Conservation (phyloP, 306 rosid species). For the Prunus mira region DNA sequence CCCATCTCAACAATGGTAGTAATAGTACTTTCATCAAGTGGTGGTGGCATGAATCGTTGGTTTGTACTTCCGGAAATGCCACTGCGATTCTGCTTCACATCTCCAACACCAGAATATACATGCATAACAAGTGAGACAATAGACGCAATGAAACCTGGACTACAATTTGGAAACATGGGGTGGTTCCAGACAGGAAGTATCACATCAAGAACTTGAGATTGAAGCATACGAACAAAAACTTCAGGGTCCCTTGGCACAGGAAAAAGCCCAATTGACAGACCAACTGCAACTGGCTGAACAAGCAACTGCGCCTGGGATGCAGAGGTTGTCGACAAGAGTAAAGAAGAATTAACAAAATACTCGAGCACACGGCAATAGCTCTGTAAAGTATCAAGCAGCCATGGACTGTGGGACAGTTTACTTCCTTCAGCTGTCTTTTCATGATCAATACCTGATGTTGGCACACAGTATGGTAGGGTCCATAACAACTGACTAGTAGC, state of each 20-base stretch:
- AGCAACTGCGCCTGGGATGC: conserved; percentile 89
- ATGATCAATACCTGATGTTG: conserved; percentile 50
- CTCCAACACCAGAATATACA: conserved; percentile 96
- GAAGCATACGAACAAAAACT: conserved; percentile 92
- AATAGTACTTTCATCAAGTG: conserved; percentile 91
- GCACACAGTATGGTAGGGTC: conserved; percentile 63
- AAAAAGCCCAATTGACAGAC: conserved; percentile 90
- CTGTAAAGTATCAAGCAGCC: conserved; percentile 92
- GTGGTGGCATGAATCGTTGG: conserved; percentile 77
- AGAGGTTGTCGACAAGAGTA: conserved; percentile 78
- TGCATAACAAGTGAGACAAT: conserved; percentile 81
- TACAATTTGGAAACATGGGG: conserved; percentile 71
- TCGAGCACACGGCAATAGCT: conserved; percentile 83
- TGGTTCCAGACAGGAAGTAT: conserved; percentile 92
- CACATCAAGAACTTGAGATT: conserved; percentile 91
- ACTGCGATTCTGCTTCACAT: conserved; percentile 74
- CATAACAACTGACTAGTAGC: conserved; percentile 98
- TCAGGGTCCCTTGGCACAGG: conserved; percentile 99
- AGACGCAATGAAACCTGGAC: conserved; percentile 81
- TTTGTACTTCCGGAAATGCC: conserved; percentile 64
- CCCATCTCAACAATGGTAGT: conserved; percentile 96
- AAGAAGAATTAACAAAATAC: conserved; percentile 89
- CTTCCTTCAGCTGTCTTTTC: conserved; percentile 67
- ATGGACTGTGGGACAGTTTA: conserved; percentile 63
- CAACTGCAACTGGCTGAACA: conserved; percentile 95